Evolutionary conservation across 1,139 yeast species (phyloP).

Genomic region (Candida sanyaensis): DNA sequence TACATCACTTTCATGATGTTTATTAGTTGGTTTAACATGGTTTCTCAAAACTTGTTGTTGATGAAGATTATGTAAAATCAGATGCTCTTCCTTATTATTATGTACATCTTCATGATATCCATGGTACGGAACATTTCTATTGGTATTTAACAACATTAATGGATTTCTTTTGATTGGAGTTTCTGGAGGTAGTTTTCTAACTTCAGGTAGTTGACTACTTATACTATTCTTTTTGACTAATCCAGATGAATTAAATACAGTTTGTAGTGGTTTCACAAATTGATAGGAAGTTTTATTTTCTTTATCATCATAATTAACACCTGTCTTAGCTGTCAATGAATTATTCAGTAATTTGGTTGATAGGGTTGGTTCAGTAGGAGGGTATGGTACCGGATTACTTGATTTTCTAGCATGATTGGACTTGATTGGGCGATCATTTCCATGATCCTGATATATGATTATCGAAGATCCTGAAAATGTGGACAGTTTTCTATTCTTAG

Average conservation of each 20-base stretch:
- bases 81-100: background rate
- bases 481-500: conserved; percentile 34
- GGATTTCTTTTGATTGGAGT: conserved; percentile 78
- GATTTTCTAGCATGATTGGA: conserved; percentile 1
- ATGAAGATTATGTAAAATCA: background rate
- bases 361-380: conserved; percentile 2
- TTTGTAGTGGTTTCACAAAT: conserved; percentile 79
- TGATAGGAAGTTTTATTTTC: conserved; percentile 55
- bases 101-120: conserved; percentile 4
- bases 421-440: conserved; percentile 1
- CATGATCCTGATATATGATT: conserved; percentile 20
- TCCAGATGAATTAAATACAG: conserved; percentile 81
- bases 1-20: conserved; percentile 8
- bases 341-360: background rate
- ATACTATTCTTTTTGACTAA: conserved; percentile 68
- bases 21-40: conserved; percentile 19
- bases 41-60: conserved; percentile 15
- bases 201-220: conserved; percentile 17
- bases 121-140: conserved; percentile 12
- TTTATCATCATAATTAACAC: conserved; percentile 27
- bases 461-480: conserved; percentile 17
- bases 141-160: conserved; percentile 35
- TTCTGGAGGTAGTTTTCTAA: conserved; percentile 60
- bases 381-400: conserved; percentile 3
- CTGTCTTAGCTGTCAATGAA: background rate